Evolutionary conservation across 208 protist species (phyloP), one percentile per base, ranked within the genome.

Genomic region (Strigomonas galati): DNA sequence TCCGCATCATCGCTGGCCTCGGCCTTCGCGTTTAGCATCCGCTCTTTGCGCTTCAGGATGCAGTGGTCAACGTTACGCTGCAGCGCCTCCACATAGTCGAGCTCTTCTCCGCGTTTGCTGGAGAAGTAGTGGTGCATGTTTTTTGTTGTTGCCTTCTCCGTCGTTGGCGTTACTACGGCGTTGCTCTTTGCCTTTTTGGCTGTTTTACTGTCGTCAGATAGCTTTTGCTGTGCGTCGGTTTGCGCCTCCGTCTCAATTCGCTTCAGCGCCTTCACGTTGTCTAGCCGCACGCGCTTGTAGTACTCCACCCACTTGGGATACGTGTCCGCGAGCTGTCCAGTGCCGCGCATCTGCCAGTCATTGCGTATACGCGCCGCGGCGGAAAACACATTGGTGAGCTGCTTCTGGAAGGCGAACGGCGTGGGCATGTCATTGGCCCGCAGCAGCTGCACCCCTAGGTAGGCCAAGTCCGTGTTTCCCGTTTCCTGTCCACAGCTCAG

Each of bases 381-480:
- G 6, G 89, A 71, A 62, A 94, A 94, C 19, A 92, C 89, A 64
- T 89, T 94, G 6, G 89, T 92, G 21, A 94, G 67, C 64, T 89
- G 78, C 65, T 94, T 94, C 73, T 94, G 89, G 5, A 84, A 81
- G 4, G 74, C 62, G 60, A 90, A 92, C 12, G 89, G 85, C 1
- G 85, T 78, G 12, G 75, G 46, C 56, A 94, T 83, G 58, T 85
- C 69, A 67, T 94, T 91, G 7, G 85, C 85, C 48, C 89, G 89
- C 31, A 94, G 76, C 28, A 94, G 81, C 74, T 94, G 89, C 49
- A 92, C 70, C 28, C 82, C 84, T 14, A 94, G 76, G 63, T 84
- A 94, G 52, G 89, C 85, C 7, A 92, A 61, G 40, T 91, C 85
- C 43, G 85, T 85, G 72, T 92, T 89, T 14, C 89, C 89, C 4